Evolutionary conservation across 2,329 filamentous ascomycete genomes (phyloP).

Genomic region (Decorospora gaudefroyi): DNA sequence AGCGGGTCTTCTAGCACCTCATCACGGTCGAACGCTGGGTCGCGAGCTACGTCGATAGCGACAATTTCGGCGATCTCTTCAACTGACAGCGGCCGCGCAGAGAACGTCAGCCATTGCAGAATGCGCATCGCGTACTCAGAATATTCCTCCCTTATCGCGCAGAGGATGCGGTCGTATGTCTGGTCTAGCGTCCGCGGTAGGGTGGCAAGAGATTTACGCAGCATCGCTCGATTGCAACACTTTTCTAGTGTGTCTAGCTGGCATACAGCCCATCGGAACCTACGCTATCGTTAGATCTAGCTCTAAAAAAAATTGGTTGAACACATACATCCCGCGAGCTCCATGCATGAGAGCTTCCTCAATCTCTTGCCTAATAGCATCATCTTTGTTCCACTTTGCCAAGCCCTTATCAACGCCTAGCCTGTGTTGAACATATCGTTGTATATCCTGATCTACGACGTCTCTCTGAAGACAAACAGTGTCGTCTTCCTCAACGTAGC

Average conservation of each 20-base stretch:
- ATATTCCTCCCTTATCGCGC: conserved; percentile 22
- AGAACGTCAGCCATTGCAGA: conserved; percentile 34
- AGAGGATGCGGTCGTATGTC: conserved; percentile 38
- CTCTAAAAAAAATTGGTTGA: not conserved
- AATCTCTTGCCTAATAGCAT: conserved; percentile 32
- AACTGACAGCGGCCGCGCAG: conserved; percentile 23
- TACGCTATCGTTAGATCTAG: conserved; percentile 12
- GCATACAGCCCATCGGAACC: conserved; percentile 38
- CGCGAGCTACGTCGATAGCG: conserved; percentile 32
- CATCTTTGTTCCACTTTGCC: conserved; percentile 33
- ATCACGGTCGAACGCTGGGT: conserved; percentile 41
- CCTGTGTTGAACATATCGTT: conserved; percentile 37
- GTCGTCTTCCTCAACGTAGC: conserved; percentile 15
- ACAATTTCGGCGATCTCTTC: conserved; percentile 33
- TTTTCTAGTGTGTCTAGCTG: conserved; percentile 30
- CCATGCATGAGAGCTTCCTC: conserved; percentile 36
- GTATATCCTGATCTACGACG: conserved; percentile 36
- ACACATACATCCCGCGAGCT: conserved; percentile 33
- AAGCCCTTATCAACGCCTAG: conserved; percentile 40
- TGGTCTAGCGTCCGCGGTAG: conserved; percentile 33
- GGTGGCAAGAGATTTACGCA: conserved; percentile 25
- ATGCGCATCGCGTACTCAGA: conserved; percentile 26
- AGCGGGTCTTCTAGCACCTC: conserved; percentile 43
- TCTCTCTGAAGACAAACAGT: conserved; percentile 29
- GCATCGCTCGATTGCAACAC: conserved; percentile 24